phyloP scores from a whole-genome alignment of 1,139 yeast species.

The Yamadazyma jaroonii region DNA sequence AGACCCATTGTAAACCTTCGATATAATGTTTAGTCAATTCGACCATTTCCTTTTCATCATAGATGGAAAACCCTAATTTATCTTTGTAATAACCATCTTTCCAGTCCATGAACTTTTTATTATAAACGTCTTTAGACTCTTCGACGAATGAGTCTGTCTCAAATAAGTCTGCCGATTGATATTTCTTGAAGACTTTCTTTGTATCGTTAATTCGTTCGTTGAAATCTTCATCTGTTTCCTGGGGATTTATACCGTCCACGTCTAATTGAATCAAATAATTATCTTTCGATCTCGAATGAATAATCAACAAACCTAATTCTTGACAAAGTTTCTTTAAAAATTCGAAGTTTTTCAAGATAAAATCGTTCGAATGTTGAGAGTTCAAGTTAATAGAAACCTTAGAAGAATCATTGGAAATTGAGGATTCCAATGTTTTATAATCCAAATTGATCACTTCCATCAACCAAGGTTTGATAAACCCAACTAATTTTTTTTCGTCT shows the following conservation, averaged over 20 bases:
- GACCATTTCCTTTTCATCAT: conserved; percentile 53
- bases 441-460: conserved; percentile 36
- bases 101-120: conserved; percentile 75
- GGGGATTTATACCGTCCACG: conserved; percentile 67
- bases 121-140: conserved; percentile 62
- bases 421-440: conserved; percentile 25
- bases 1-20: conserved; percentile 95
- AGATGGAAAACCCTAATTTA: conserved; percentile 67
- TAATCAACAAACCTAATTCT: conserved; percentile 63
- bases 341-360: conserved; percentile 48
- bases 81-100: conserved; percentile 77
- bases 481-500: conserved; percentile 66
- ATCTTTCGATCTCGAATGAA: conserved; percentile 57
- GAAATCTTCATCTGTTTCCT: conserved; percentile 63
- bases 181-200: conserved; percentile 53
- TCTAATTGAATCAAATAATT: conserved; percentile 61
- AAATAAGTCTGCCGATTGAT: conserved; percentile 68
- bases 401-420: conserved; percentile 35
- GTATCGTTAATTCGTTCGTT: conserved; percentile 45
- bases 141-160: conserved; percentile 62
- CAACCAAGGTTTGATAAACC: conserved; percentile 68
- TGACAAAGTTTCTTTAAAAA: conserved; percentile 62
- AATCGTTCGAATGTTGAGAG: conserved; percentile 35
- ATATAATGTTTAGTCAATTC: conserved; percentile 78
- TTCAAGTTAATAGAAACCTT: conserved; percentile 42